Evolutionary conservation across 2,329 filamentous ascomycete genomes (phyloP).

Genomic region (Pseudogymnoascus sp.): DNA sequence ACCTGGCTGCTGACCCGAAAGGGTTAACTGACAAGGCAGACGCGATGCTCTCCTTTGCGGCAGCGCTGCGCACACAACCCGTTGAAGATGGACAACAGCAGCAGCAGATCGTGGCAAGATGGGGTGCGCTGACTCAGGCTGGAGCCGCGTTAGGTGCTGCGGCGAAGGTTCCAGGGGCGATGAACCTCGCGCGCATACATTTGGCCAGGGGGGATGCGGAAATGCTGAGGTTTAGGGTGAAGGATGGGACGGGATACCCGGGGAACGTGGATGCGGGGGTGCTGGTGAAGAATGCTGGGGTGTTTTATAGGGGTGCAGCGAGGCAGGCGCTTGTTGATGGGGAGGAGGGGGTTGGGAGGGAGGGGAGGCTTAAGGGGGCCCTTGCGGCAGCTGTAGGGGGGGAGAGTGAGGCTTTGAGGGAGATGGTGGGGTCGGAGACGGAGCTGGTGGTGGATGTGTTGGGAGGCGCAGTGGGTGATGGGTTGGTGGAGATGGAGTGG

Average conservation of each 20-base stretch:
- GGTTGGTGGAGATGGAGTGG: constrained; percentile 30
- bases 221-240: constrained; percentile 43
- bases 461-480: constrained; percentile 45
- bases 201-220: constrained; percentile 47
- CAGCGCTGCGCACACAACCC: constrained; percentile 19
- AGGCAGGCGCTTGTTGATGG: constrained; percentile 30
- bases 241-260: constrained; percentile 34
- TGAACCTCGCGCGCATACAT: constrained; percentile 45
- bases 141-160: constrained; percentile 42
- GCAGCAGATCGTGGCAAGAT: constrained; percentile 33
- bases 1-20: constrained; percentile 36
- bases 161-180: constrained; percentile 40
- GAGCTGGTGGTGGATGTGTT: constrained; percentile 35
- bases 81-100: constrained; percentile 26
- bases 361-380: constrained; percentile 39
- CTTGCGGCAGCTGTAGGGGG: constrained; percentile 38
- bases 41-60: constrained; percentile 45
- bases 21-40: constrained; percentile 48
- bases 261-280: constrained; percentile 37
- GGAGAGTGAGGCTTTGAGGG: constrained; percentile 32
- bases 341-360: constrained; percentile 30
- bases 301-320: constrained; percentile 46
- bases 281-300: constrained; percentile 47
- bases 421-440: constrained; percentile 28
- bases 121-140: constrained; percentile 44